These are phyloP conservation scores for Venturia oleaginea DNA, from an alignment of 2,329 filamentous ascomycete genomes.

Conservation along the genomic window DNA sequence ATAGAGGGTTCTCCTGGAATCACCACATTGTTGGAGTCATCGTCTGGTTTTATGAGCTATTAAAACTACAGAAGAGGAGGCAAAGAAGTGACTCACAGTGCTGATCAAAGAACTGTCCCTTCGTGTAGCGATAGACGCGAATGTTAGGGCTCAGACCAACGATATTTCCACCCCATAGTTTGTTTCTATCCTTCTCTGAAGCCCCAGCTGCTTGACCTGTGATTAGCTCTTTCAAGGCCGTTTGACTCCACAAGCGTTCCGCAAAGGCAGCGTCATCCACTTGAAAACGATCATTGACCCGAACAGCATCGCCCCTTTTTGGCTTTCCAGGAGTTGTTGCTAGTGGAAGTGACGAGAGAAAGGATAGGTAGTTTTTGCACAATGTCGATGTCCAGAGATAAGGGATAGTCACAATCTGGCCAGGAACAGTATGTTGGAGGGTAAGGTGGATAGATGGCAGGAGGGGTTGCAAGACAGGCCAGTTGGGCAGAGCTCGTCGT, in stretches of 20 bases:
- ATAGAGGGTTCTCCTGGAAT: constrained; percentile 39
- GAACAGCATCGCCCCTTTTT: constrained; percentile 68
- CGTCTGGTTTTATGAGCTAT: constrained; percentile 49
- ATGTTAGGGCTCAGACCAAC: constrained; percentile 80
- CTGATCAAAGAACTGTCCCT: constrained; percentile 84
- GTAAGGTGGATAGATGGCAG: constrained; percentile 56
- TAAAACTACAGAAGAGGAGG: neutral
- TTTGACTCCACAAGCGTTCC: constrained; percentile 64
- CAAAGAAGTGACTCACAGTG: constrained; percentile 57
- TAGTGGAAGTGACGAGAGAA: constrained; percentile 61
- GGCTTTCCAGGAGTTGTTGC: constrained; percentile 70
- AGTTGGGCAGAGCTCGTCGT: constrained; percentile 41
- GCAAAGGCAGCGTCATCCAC: constrained; percentile 69
- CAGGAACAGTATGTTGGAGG: constrained; percentile 30
- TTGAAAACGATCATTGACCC: constrained; percentile 86
- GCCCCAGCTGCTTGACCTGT: constrained; percentile 21
- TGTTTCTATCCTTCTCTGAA: constrained; percentile 23
- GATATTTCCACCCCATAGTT: constrained; percentile 67
- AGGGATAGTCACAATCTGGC: constrained; percentile 64
- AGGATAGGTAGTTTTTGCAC: constrained; percentile 67
- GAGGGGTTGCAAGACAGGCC: constrained; percentile 63
- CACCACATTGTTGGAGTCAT: constrained; percentile 70
- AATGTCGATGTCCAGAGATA: constrained; percentile 67
- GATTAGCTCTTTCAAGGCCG: constrained; percentile 58
- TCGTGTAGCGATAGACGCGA: constrained; percentile 75